Conservation (phyloP, 1,284 basidiomycete genomes). For the Austroboletus sp. region DNA sequence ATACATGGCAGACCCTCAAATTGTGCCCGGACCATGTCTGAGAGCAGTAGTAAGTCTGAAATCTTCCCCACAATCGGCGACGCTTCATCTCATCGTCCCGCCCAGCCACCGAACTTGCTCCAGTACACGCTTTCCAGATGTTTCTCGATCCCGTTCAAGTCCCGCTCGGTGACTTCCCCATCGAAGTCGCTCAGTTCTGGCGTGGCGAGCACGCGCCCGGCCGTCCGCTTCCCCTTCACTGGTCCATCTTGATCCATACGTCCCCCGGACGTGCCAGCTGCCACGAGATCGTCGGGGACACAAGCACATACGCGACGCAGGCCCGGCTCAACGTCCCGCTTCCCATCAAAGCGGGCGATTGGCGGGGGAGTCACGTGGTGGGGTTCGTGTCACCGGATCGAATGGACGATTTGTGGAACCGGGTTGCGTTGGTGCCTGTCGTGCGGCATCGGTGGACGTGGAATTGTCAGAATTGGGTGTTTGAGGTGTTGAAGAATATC, state of each 20-base stretch:
- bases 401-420: slow-evolving; percentile 12
- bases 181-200: slow-evolving; percentile 29
- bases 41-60: neutral
- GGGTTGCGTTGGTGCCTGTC: slow-evolving; percentile 12
- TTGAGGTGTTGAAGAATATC: slow-evolving; percentile 10
- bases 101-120: neutral
- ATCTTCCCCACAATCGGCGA: neutral
- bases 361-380: slow-evolving; percentile 17
- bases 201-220: slow-evolving; percentile 14
- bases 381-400: slow-evolving; percentile 14
- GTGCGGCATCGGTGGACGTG: slow-evolving; percentile 5
- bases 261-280: slow-evolving; percentile 15
- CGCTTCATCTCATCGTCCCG: neutral
- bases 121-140: neutral
- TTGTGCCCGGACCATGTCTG: neutral
- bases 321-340: slow-evolving; percentile 12
- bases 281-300: slow-evolving; percentile 27
- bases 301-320: slow-evolving; percentile 18
- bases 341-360: neutral
- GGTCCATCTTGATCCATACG: slow-evolving; percentile 25
- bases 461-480: slow-evolving; percentile 20
- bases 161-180: slow-evolving; percentile 16
- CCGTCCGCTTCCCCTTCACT: slow-evolving; percentile 23
- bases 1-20: neutral
- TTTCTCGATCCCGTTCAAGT: slow-evolving; percentile 19